Conservation (phyloP, 73 alveolate species). For the Paramecium pentaurelia region DNA sequence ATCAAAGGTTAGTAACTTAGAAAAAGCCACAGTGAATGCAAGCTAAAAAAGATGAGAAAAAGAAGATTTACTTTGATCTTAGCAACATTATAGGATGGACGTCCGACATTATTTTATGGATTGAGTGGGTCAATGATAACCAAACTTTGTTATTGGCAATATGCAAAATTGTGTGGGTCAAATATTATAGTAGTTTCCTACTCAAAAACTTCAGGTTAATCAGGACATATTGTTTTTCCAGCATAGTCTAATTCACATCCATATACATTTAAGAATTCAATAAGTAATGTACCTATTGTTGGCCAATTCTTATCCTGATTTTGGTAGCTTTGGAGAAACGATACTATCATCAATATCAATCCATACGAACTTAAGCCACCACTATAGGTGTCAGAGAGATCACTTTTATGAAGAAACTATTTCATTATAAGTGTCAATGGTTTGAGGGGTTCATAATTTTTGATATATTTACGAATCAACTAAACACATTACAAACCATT, state of each 20-base stretch:
- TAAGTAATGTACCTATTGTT: not conserved
- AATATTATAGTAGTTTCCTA: not conserved
- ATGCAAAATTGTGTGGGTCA: slow-evolving; percentile 5
- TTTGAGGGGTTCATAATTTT: slow-evolving; percentile 32
- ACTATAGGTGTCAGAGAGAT: slow-evolving; percentile 62
- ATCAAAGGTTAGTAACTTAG: not conserved
- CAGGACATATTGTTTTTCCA: slow-evolving; percentile 9
- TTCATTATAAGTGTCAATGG: slow-evolving; percentile 63
- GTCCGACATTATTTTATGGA: not conserved
- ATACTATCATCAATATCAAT: slow-evolving; percentile 60
- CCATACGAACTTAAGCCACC: slow-evolving; percentile 72
- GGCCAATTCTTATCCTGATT: not conserved
- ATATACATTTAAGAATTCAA: slow-evolving; percentile 10
- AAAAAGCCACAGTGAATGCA: slow-evolving; percentile 6
- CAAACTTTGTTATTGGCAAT: not conserved
- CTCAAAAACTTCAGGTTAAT: not conserved
- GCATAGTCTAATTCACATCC: slow-evolving; percentile 34
- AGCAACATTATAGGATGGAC: not conserved
- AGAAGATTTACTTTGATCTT: not conserved
- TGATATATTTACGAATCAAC: slow-evolving; percentile 28
- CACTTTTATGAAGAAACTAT: slow-evolving; percentile 50
- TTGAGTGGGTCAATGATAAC: slow-evolving; percentile 16
- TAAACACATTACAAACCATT: slow-evolving; percentile 51
- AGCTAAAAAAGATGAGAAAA: not conserved
- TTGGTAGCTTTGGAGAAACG: slow-evolving; percentile 37